Conservation (phyloP, 306 rosid genomes). For the Vigna hirtella region DNA sequence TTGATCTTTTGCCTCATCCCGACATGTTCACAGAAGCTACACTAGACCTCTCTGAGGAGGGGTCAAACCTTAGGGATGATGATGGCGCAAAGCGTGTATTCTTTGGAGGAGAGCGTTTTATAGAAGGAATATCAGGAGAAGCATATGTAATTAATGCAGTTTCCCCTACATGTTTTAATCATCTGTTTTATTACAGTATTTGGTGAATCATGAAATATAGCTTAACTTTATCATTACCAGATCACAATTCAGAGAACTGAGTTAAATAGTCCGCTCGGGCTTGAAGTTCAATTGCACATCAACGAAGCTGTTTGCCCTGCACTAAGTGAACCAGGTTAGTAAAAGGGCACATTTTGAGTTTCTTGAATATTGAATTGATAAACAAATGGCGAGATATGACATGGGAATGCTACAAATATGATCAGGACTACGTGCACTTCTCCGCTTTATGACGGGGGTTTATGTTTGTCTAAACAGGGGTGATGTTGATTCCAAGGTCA, state of each 20-base stretch:
- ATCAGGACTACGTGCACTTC: constrained; percentile 96
- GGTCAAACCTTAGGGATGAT: constrained; percentile 75
- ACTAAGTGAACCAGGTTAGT: constrained; percentile 91
- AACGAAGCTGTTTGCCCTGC: constrained; percentile 96
- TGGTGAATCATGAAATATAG: constrained; percentile 38
- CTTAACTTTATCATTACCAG: constrained; percentile 49
- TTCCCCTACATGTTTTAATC: constrained; percentile 22
- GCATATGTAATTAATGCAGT: constrained; percentile 69
- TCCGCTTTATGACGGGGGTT: constrained; percentile 92
- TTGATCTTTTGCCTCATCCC: constrained; percentile 99
- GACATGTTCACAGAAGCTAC: constrained; percentile 94
- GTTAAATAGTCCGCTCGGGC: constrained; percentile 91
- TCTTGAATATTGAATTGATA: constrained; percentile 29
- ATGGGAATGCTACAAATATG: constrained; percentile 40
- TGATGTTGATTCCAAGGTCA: constrained; percentile 75
- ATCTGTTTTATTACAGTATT: constrained; percentile 15
- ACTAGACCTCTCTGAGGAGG: constrained; percentile 63
- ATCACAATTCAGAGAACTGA: constrained; percentile 92
- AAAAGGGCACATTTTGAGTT: constrained; percentile 16
- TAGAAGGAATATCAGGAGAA: constrained; percentile 97
- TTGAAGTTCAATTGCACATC: constrained; percentile 89
- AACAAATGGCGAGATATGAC: not conserved
- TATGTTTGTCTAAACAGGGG: constrained; percentile 92
- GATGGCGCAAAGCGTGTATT: constrained; percentile 98
- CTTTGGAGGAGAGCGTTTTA: constrained; percentile 96